These are phyloP conservation scores for Mrakiaceae sp. DNA, from an alignment of 1,284 basidiomycete genomes.

Conservation along the genomic window DNA sequence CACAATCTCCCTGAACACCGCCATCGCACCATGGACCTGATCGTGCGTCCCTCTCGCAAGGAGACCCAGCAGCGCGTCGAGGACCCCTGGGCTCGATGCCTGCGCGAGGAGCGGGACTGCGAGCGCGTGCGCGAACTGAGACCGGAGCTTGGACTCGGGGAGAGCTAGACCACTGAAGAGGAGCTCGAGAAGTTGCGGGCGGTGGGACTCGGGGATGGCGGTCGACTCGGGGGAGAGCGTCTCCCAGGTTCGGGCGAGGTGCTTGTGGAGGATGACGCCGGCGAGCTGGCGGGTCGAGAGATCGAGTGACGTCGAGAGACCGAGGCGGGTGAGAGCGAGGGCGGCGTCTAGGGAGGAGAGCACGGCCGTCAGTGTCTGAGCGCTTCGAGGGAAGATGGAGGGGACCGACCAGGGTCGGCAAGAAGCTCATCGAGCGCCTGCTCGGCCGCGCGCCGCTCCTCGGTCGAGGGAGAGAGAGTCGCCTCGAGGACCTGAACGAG, in stretches of 20 bases:
- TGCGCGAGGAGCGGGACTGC: slow-evolving; percentile 8
- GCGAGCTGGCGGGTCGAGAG: slow-evolving; percentile 4
- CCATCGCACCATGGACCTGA: slow-evolving; percentile 86
- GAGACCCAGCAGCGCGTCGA: slow-evolving; percentile 57
- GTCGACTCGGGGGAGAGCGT: not conserved
- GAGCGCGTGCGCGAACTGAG: slow-evolving; percentile 12
- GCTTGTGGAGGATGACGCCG: slow-evolving; percentile 16
- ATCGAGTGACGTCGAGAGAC: slow-evolving; percentile 1
- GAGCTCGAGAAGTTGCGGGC: slow-evolving; percentile 1
- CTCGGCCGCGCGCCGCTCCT: slow-evolving; percentile 58
- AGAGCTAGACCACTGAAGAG: slow-evolving; percentile 12
- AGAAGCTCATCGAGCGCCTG: slow-evolving; percentile 41
- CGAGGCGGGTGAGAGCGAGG: slow-evolving; percentile 6
- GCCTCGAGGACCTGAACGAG: slow-evolving; percentile 37
- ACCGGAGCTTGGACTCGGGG: slow-evolving; percentile 11
- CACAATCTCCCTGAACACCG: slow-evolving; percentile 84
- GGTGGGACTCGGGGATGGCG: not conserved
- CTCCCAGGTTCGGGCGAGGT: slow-evolving; percentile 14
- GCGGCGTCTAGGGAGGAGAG: slow-evolving; percentile 5
- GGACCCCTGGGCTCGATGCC: slow-evolving; percentile 47
- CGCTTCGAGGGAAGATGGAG: not conserved
- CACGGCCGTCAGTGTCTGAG: not conserved
- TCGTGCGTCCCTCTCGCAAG: slow-evolving; percentile 59
- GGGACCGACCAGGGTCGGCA: slow-evolving; percentile 2
- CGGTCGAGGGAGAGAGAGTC: slow-evolving; percentile 57